phyloP scores from a whole-genome alignment of 345 rosid genomes.

The rapeseed (Brassica napus) region DNA sequence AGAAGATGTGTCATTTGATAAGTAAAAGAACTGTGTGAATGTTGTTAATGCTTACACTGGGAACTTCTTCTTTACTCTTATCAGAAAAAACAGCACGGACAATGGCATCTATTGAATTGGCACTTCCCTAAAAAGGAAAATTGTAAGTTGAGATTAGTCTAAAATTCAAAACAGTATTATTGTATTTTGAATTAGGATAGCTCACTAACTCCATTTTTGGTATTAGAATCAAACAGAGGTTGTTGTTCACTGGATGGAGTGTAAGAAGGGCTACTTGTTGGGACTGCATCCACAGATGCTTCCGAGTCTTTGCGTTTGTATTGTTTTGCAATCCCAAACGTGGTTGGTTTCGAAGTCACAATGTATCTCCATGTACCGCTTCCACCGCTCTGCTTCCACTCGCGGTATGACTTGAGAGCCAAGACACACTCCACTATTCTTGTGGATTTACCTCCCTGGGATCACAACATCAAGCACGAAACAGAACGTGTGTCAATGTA shows the following conservation, averaged over 20 bases:
- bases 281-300: conserved; percentile 54
- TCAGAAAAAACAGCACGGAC: conserved; percentile 67
- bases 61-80: conserved; percentile 74
- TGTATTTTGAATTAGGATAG: conserved; percentile 32
- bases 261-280: conserved; percentile 51
- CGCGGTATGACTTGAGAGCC: conserved; percentile 81
- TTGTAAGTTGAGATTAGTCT: neutral
- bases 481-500: conserved; percentile 8
- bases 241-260: conserved; percentile 36
- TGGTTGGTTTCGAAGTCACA: conserved; percentile 55
- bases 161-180: neutral
- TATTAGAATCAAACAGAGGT: conserved; percentile 36
- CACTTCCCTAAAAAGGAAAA: conserved; percentile 39
- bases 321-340: conserved; percentile 48
- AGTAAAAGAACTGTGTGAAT: neutral
- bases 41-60: conserved; percentile 44
- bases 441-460: conserved; percentile 76
- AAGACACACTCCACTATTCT: conserved; percentile 81
- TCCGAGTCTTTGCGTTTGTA: conserved; percentile 70
- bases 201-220: conserved; percentile 62
- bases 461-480: conserved; percentile 13
- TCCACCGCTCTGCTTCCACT: conserved; percentile 84
- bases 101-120: conserved; percentile 53
- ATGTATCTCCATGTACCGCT: conserved; percentile 69
- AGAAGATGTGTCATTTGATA: neutral